Percentiles rank a stretch among this genome's conserved stretches.
These are phyloP conservation scores for Articulospora tetracladia DNA, from an alignment of 495 filamentous ascomycete genomes.

Conservation along the genomic window DNA sequence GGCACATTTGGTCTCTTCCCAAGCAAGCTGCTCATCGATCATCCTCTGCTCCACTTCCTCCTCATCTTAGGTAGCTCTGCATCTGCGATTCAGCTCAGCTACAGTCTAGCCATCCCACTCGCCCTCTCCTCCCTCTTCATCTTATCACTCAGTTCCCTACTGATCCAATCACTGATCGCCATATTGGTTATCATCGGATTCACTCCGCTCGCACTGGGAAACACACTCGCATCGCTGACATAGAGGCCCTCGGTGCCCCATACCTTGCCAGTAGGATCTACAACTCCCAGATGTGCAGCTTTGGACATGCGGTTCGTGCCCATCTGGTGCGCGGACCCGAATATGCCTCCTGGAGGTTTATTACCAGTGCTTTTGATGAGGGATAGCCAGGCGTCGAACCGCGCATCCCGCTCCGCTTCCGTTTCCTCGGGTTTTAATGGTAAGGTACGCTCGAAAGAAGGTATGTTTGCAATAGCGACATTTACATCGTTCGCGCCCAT, in stretches of 20 bases:
- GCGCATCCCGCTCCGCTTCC: neutral
- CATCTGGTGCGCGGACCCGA: conserved; percentile 79
- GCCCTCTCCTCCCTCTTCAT: neutral
- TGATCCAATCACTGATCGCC: conserved; percentile 54
- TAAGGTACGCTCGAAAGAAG: conserved; percentile 58
- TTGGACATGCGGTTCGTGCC: conserved; percentile 80
- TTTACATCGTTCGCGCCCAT: conserved; percentile 76
- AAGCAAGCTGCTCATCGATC: neutral
- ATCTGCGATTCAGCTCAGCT: neutral
- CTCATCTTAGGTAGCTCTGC: neutral
- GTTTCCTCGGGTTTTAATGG: neutral
- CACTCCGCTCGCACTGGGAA: conserved; percentile 85
- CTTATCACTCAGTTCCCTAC: conserved; percentile 17
- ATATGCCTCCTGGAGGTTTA: conserved; percentile 44
- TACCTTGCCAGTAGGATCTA: conserved; percentile 68
- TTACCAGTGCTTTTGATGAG: conserved; percentile 46
- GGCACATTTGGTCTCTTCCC: neutral
- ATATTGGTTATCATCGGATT: conserved; percentile 94
- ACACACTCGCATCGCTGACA: conserved; percentile 83
- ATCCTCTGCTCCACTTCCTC: neutral
- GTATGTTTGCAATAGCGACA: conserved; percentile 51
- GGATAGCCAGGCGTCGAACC: conserved; percentile 64
- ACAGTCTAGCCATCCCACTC: neutral
- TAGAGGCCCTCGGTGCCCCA: conserved; percentile 74
- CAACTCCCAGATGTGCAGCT: conserved; percentile 56